Evolutionary conservation across 202 grass and related monocot species (phyloP).

Genomic region (Eragrostis tef): DNA sequence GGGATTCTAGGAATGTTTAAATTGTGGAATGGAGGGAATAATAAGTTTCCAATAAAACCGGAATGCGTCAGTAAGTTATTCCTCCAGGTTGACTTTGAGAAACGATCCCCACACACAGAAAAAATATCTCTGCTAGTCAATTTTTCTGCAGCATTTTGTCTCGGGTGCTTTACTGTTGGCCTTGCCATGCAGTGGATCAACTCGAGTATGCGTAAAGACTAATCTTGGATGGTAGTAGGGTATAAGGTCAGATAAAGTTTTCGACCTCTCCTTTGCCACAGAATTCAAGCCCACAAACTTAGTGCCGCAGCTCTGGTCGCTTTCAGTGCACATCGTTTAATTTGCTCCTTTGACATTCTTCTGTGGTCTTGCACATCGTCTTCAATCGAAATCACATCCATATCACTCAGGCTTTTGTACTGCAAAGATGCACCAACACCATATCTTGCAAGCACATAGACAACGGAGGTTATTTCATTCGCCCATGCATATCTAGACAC

Average conservation of each 20-base stretch:
- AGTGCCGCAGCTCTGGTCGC: constrained; percentile 36
- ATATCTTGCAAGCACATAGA: not conserved
- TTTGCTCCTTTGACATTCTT: constrained; percentile 54
- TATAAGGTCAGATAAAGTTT: constrained; percentile 37
- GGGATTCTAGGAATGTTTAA: too few species aligned
- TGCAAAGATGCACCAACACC: constrained; percentile 34
- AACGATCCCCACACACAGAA: not conserved
- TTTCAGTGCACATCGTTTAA: constrained; percentile 40
- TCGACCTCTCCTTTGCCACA: constrained; percentile 28
- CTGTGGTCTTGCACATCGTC: constrained; percentile 35
- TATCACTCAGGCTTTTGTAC: constrained; percentile 39
- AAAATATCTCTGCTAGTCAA: constrained; percentile 4
- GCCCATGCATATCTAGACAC: not conserved
- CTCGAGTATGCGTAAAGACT: constrained; percentile 55
- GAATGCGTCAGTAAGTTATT: not conserved
- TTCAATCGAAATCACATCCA: constrained; percentile 53
- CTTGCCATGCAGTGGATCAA: constrained; percentile 20
- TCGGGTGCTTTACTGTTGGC: not conserved
- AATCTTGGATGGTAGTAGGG: constrained; percentile 51
- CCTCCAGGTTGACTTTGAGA: not conserved
- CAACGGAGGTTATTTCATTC: not conserved
- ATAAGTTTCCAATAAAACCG: not conserved
- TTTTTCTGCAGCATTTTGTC: not conserved
- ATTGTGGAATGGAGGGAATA: too few species aligned
- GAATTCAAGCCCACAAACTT: constrained; percentile 43